A percentile compares a stretch with the other conserved stretches of the same genome.
These are phyloP conservation scores for Agaricus blazei DNA, from an alignment of 768 basidiomycete genomes.

Conservation along the genomic window DNA sequence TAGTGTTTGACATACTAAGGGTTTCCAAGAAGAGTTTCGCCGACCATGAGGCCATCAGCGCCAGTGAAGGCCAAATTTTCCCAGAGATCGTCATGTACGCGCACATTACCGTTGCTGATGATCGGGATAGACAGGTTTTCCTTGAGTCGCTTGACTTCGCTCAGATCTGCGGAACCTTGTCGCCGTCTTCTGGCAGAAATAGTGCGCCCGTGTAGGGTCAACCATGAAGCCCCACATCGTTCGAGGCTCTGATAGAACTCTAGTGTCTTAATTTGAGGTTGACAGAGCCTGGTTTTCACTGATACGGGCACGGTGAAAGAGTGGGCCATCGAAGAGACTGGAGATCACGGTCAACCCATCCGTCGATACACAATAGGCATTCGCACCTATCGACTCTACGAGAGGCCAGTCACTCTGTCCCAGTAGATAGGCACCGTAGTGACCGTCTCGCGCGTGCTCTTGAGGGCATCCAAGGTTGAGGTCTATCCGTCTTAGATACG, in stretches of 20 bases:
- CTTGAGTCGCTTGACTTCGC: conserved; percentile 53
- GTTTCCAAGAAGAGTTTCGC: conserved; percentile 70
- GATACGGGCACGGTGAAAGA: conserved; percentile 63
- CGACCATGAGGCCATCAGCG: conserved; percentile 79
- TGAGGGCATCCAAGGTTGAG: conserved; percentile 82
- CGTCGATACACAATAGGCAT: neutral
- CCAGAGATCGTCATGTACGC: conserved; percentile 49
- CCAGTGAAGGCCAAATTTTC: conserved; percentile 49
- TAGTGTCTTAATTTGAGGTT: conserved; percentile 48
- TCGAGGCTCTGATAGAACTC: conserved; percentile 55
- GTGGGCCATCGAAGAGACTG: conserved; percentile 60
- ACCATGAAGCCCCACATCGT: conserved; percentile 61
- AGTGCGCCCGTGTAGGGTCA: conserved; percentile 71
- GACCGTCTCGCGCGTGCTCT: conserved; percentile 57
- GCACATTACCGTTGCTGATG: conserved; percentile 78
- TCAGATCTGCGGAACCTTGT: conserved; percentile 66
- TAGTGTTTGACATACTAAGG: conserved; percentile 46
- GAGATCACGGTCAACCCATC: neutral
- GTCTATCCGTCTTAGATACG: conserved; percentile 37
- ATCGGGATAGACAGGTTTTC: conserved; percentile 49
- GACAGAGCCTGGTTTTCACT: conserved; percentile 57
- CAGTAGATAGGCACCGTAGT: conserved; percentile 75
- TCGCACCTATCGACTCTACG: conserved; percentile 57
- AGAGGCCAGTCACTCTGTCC: conserved; percentile 68
- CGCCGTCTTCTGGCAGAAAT: conserved; percentile 67